These are phyloP conservation scores for Daldinia sp. DNA, from an alignment of 2,329 filamentous ascomycete species.

Conservation along the genomic window DNA sequence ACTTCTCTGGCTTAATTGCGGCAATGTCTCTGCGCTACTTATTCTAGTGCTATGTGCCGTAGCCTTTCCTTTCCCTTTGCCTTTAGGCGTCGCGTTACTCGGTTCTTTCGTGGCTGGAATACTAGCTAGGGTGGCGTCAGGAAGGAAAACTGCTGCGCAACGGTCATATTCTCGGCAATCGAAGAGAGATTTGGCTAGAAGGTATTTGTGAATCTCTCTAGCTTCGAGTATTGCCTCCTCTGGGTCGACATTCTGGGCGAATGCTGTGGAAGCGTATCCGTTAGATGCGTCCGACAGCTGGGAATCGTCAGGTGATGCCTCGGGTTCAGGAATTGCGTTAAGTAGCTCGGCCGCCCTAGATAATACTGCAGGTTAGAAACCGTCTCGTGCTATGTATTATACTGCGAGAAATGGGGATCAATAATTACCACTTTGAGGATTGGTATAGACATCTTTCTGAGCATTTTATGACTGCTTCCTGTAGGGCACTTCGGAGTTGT, in stretches of 20 bases:
- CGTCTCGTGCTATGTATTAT: background rate
- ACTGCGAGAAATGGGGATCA: background rate
- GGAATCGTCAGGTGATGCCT: constrained; percentile 43
- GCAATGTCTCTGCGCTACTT: constrained; percentile 49
- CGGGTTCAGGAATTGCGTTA: constrained; percentile 74
- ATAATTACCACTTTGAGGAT: constrained; percentile 86
- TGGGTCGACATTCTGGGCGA: constrained; percentile 69
- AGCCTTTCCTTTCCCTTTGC: constrained; percentile 71
- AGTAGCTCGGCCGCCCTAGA: constrained; percentile 92
- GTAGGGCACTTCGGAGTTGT: constrained; percentile 77
- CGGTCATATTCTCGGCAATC: constrained; percentile 95
- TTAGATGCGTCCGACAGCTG: constrained; percentile 46
- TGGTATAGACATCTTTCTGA: constrained; percentile 96
- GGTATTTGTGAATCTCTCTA: constrained; percentile 81
- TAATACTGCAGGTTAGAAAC: background rate
- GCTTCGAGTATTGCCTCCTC: constrained; percentile 79
- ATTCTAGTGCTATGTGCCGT: constrained; percentile 43
- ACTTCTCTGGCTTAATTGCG: constrained; percentile 83
- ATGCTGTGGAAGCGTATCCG: constrained; percentile 57
- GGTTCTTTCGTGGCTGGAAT: constrained; percentile 62
- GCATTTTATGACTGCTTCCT: constrained; percentile 88
- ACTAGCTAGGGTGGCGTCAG: constrained; percentile 77
- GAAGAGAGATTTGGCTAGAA: constrained; percentile 92
- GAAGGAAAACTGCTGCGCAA: constrained; percentile 87
- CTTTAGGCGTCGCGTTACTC: constrained; percentile 47